Percentiles rank a stretch among this genome's conserved stretches.
Conservation (phyloP, 495 filamentous ascomycete species). For the Xylaria intraflava region DNA sequence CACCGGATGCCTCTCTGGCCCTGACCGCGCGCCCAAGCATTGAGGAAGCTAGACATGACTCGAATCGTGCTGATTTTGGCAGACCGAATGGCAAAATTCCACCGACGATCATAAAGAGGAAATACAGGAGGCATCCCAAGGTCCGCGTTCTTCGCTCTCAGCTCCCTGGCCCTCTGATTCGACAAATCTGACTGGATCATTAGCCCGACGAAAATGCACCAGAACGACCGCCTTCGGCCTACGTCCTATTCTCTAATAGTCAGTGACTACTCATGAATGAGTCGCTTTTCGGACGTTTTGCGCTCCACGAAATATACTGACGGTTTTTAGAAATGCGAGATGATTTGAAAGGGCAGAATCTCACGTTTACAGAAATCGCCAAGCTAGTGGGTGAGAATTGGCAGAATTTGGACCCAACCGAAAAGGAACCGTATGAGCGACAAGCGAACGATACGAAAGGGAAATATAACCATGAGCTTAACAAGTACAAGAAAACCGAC, state of each 20-base stretch:
- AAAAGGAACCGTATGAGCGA: conserved; percentile 64
- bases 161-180: background rate
- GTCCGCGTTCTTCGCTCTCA: conserved; percentile 33
- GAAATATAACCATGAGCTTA: conserved; percentile 57
- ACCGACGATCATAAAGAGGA: conserved; percentile 49
- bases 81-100: conserved; percentile 32
- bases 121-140: conserved; percentile 76
- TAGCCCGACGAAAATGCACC: conserved; percentile 72
- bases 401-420: conserved; percentile 57
- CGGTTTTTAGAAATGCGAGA: conserved; percentile 59
- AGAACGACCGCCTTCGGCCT: conserved; percentile 69
- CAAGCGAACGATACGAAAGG: conserved; percentile 65
- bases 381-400: conserved; percentile 75
- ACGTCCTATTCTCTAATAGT: conserved; percentile 81
- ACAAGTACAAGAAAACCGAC: conserved; percentile 66
- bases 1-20: conserved; percentile 39
- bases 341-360: conserved; percentile 60
- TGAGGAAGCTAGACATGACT: conserved; percentile 33
- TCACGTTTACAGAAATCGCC: conserved; percentile 76
- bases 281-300: background rate
- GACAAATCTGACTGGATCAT: conserved; percentile 4
- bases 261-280: conserved; percentile 23
- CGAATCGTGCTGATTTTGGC: conserved; percentile 22
- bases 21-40: conserved; percentile 32
- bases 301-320: background rate